Base-by-base conservation (phyloP, 352 stramenopile genomes). In the Phytophthora sojae region DNA sequence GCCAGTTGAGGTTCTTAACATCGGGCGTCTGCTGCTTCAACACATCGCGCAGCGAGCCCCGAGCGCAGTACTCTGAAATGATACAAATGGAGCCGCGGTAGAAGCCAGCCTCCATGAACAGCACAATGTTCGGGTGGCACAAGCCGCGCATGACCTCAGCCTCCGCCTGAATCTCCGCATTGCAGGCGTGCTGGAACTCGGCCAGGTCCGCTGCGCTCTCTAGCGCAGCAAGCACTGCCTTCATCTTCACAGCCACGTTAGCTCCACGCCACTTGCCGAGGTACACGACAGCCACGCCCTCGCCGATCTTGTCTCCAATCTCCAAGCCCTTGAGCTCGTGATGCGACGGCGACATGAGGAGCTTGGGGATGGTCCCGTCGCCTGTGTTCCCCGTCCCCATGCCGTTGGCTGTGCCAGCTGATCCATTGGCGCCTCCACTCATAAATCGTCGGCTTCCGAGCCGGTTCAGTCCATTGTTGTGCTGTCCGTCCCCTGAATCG, bases 191-290 rank as follows among this genome's bases (percentile, higher is more conserved):
- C 47, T 94, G 85, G 57, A 96, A 94, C 51, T 93, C 86, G 7
- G 82, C 84, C 15, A 93, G 55, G 23, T 90, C 77, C 19, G 89
- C 85, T 0, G 73, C 70, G 52, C 75, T 82, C 60, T 96, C 86
- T 47, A 94, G 67, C 12, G 73, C 73, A n/a, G 73, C 73, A 61
- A 95, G 74, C 19, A 96, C 77, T 44, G 85, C 82, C 67, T 93
- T 91, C 86, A 94, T 96, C 82, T 99, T 99, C 39, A 98, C 94
- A 5, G 97, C 97, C 11, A 99, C 97, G 45, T 98, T 84, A 2
- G 95, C 98, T 30, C 96, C 97, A 32, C 95, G 86, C 97, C 97
- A 99, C 62, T 93, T 97, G 70, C 95, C 98, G 32, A 93, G 92
- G 76, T 98, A 98, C 59, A 99, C 98, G 15, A 96, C 89, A 4